Percentiles rank a stretch among this genome's conserved stretches.
Conservation (phyloP, 192 early-diverging fungal species). For the Backusella sp. region DNA sequence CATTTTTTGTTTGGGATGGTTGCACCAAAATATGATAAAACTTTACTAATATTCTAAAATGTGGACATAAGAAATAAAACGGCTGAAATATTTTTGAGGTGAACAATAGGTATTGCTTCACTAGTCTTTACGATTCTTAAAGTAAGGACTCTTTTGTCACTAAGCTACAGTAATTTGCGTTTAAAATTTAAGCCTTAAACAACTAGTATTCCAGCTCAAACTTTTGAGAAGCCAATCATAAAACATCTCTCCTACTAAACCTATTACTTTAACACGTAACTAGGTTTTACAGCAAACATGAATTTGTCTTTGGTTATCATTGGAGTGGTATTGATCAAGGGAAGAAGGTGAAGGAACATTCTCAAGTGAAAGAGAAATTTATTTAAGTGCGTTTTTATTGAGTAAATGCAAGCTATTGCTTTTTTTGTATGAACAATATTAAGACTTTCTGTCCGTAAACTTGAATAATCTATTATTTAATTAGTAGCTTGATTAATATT, state of each 20-base stretch:
- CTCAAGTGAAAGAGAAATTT: not conserved
- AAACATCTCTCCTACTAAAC: not conserved
- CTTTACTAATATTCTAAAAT: not conserved
- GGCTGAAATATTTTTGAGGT: no score
- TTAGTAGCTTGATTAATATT: not conserved
- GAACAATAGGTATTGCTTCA: no score
- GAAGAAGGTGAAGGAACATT: not conserved
- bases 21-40: not conserved
- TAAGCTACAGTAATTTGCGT: not conserved
- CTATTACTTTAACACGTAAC: not conserved
- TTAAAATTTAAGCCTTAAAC: not conserved
- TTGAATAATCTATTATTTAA: not conserved
- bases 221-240: not conserved
- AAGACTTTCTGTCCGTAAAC: no score
- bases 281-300: not conserved
- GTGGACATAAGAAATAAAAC: not conserved
- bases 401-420: not conserved
- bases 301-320: not conserved
- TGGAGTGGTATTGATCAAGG: not conserved
- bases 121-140: not conserved
- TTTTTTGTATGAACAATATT: no score
- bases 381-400: not conserved
- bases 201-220: not conserved
- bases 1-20: not conserved
- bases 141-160: not conserved